These are phyloP conservation scores for Lanmaoa pseudosensibilis DNA, from an alignment of 768 basidiomycete species.

Conservation along the genomic window DNA sequence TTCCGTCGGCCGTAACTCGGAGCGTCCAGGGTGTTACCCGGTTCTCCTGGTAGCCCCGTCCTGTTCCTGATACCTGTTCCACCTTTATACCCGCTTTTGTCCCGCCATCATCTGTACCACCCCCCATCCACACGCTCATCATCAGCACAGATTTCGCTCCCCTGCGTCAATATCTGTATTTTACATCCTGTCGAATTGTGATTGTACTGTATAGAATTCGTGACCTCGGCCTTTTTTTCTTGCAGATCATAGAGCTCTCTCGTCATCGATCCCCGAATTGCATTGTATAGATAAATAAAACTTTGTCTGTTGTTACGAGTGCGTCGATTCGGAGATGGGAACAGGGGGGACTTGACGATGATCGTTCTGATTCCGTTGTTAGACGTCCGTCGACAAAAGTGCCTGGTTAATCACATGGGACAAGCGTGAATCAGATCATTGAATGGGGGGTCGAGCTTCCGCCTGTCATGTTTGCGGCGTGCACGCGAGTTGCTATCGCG, in stretches of 20 bases:
- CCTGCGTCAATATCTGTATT: constrained; percentile 21
- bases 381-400: no score
- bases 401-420: no score
- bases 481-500: no score
- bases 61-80: constrained; percentile 34
- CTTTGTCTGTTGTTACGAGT: neutral
- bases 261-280: neutral
- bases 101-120: constrained; percentile 30
- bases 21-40: constrained; percentile 15
- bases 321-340: neutral
- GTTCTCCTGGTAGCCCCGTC: constrained; percentile 15
- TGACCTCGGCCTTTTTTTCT: neutral
- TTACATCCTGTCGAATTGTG: constrained; percentile 6
- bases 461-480: no score
- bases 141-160: constrained; percentile 13
- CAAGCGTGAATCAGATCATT: no score
- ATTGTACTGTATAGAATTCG: constrained; percentile 19
- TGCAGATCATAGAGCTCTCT: constrained; percentile 12
- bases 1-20: constrained; percentile 19
- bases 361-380: no score
- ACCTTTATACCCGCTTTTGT: constrained; percentile 27
- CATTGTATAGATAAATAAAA: constrained; percentile 4
- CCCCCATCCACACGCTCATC: constrained; percentile 21
- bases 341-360: no score
- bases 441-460: no score